Evolutionary conservation across 805 yeast species (phyloP), one percentile per base, ranked within the genome.

Genomic region (Wickerhamomyces ciferrii): DNA sequence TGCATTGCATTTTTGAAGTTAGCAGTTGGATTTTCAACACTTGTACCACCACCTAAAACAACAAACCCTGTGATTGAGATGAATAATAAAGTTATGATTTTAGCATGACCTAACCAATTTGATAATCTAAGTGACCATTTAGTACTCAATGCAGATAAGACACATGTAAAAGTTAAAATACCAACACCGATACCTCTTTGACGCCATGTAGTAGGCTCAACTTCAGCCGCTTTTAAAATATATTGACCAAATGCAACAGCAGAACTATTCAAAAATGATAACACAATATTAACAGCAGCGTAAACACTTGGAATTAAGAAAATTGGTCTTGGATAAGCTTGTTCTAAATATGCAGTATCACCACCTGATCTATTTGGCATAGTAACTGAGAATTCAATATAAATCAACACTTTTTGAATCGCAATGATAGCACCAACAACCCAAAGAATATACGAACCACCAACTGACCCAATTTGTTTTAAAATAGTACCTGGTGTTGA

Each of bases 401-500:
- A 70, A 29, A 72, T 64, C 37, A 59, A 56, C 29, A 69, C 56
- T 41, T 68, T 67, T 29, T 68, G 59, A 17, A 70, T 45, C 6
- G 74, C 66, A 43, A 73, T 66, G 29, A 71, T 41, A 48, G 65
- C 71, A 13, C 77, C 72, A 20, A 59, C 54, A 2, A 67, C 53
- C 76, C 77, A 72, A n/a, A 72, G 55, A 4, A 72, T 65, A 44
- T 71, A 72, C 5, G 71, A 55, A 11, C 72, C 67, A 29, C 77
- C 77, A 39, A 72, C 54, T 1, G 74, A 68, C 1, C 76, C 76
- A 45, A 70, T 62, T 2, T 71, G 63, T n/a, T 58, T 60, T n/a
- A 74, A 58, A 40, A 78, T 64, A 2, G 71, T 57, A 5, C 72
- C 72, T 3, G 83, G 82, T 0, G 81, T 76, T 6, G 73, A 66